These are phyloP conservation scores for Aspergillus olivimuriae DNA, from an alignment of 495 filamentous ascomycete genomes.

Conservation along the genomic window DNA sequence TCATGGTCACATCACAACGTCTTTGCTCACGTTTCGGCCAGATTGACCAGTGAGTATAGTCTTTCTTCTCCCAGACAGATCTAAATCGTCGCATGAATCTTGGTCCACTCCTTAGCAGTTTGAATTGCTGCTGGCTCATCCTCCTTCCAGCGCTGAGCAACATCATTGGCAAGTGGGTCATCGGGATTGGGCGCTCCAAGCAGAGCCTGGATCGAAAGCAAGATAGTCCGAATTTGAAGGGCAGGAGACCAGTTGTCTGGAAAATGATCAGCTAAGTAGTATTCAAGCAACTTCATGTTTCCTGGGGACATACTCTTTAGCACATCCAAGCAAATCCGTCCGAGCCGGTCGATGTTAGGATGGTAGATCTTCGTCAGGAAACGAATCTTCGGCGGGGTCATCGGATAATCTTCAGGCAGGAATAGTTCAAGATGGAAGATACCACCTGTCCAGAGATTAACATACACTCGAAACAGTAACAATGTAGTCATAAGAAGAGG, in stretches of 20 bases:
- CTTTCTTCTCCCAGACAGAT: not conserved
- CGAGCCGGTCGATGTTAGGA: slow-evolving; percentile 96
- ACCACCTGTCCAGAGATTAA: slow-evolving; percentile 52
- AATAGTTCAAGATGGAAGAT: slow-evolving; percentile 98
- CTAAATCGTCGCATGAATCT: slow-evolving; percentile 62
- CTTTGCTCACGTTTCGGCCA: slow-evolving; percentile 12
- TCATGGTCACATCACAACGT: slow-evolving; percentile 36
- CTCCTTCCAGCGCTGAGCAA: slow-evolving; percentile 97
- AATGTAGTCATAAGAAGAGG: too few species aligned
- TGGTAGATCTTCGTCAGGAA: slow-evolving; percentile 99
- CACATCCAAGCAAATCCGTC: slow-evolving; percentile 95
- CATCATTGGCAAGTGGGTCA: slow-evolving; percentile 92
- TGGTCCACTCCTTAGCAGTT: slow-evolving; percentile 85
- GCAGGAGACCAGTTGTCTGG: slow-evolving; percentile 98
- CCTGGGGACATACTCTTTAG: slow-evolving; percentile 72
- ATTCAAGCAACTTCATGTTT: too few species aligned
- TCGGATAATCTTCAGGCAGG: slow-evolving; percentile 98
- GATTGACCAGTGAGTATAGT: slow-evolving; percentile 1
- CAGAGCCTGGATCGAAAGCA: slow-evolving; percentile 94
- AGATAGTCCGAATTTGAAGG: slow-evolving; percentile 94
- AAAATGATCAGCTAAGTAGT: not conserved
- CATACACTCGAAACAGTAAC: too few species aligned
- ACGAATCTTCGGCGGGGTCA: slow-evolving; percentile 97
- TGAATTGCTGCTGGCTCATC: slow-evolving; percentile 86
- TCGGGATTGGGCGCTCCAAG: slow-evolving; percentile 96